phyloP scores from a whole-genome alignment of 1,139 yeast genomes.

The Blastobotrys petasosporus region DNA sequence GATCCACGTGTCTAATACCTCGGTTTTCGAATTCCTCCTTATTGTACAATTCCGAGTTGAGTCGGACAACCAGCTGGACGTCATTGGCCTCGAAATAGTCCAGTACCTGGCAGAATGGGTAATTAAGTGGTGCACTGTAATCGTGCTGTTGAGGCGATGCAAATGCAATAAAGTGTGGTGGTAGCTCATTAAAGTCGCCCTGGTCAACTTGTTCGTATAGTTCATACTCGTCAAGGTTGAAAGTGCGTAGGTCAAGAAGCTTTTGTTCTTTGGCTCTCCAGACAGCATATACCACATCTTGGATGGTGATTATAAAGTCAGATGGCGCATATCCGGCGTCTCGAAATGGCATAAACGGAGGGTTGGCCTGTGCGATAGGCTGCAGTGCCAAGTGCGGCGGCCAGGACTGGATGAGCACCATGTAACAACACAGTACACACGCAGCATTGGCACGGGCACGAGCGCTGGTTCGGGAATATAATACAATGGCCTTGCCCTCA shows the following conservation, averaged over 20 bases:
- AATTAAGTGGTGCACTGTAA: conserved; percentile 28
- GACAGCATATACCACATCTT: conserved; percentile 90
- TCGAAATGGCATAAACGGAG: conserved; percentile 90
- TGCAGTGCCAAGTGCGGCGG: conserved; percentile 96
- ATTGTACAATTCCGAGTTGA: conserved; percentile 87
- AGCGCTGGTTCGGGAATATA: conserved; percentile 77
- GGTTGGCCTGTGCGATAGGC: conserved; percentile 86
- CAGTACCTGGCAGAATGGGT: conserved; percentile 63
- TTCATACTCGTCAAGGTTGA: conserved; percentile 87
- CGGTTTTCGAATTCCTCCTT: conserved; percentile 73
- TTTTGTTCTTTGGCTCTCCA: conserved; percentile 98
- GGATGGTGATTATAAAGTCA: conserved; percentile 87
- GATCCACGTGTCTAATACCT: conserved; percentile 83
- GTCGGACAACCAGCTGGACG: conserved; percentile 83
- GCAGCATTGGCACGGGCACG: conserved; percentile 90
- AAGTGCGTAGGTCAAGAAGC: conserved; percentile 78
- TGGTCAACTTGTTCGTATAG: conserved; percentile 92
- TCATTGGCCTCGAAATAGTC: conserved; percentile 64
- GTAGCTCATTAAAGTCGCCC: conserved; percentile 88
- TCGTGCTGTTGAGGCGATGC: conserved; percentile 88
- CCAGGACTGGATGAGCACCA: conserved; percentile 95
- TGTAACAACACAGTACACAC: conserved; percentile 85
- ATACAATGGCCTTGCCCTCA: conserved; percentile 83
- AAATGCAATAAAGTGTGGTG: conserved; percentile 93
- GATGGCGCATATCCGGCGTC: conserved; percentile 97